Evolutionary conservation across 108 stramenopile species (phyloP), one percentile per base, ranked within the genome.

Genomic region (Pseudonitzschia pungens): DNA sequence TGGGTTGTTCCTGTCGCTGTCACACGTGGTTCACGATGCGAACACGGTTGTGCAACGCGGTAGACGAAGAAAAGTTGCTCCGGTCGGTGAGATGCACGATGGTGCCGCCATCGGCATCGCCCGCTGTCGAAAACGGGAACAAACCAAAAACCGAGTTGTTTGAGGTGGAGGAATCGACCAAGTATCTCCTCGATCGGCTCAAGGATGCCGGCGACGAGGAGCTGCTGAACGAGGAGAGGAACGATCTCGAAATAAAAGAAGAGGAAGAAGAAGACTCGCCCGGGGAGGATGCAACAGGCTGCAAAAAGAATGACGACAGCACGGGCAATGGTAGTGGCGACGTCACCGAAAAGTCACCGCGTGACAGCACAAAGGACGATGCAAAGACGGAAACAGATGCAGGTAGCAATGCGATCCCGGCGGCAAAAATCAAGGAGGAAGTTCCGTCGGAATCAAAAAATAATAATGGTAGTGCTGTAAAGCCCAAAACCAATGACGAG

Each of bases 1-100:
- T 83, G 16, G 84, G 83, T 26, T 92, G 91, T 54, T 89, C 88
- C 43, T 92, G 91, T 66, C 76, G 81, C 26, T 92, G 91, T 58
- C 91, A 92, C 56, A 78, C 79, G 64, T 70, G 65, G 31, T 92
- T 89, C 40, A 87, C 88, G 48, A 59, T 92, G 51, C 74, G 84
- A 40, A 83, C 70, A 56, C 84, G 91, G 10, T 84, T 92, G 33
- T 87, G 83, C 75, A 41, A 65, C 16, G 57, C 74, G 14, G 76
- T 73, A 60, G 76, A 80, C 18, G 82, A 82, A 67, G 45, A 76
- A 59, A 62, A 48, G 8, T 21, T 89, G 32, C 65, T 89, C 32
- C 43, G 68, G 11, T 42, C 75, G 33, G 86, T 83, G 18, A 33
- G 29, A 41, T 28, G 29, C 10, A 33, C 29, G 28, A 26, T 55